phyloP scores from a whole-genome alignment of 2,329 filamentous ascomycete species.

The Sporothrix euskadiensis region DNA sequence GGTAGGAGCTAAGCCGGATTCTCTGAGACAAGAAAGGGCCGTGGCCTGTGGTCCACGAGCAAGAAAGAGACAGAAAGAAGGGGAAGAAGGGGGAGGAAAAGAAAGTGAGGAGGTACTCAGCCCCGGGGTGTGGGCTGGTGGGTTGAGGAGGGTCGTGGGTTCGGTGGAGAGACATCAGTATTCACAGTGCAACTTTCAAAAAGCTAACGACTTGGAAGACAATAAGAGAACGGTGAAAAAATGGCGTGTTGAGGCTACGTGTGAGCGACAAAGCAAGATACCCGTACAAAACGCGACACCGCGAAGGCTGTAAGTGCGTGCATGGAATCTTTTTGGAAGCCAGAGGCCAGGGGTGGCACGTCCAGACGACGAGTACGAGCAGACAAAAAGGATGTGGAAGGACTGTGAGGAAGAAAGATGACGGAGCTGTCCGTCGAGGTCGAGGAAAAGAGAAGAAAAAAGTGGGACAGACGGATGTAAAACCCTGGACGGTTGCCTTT shows the following conservation, averaged over 20 bases:
- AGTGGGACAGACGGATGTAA: slow-evolving; percentile 5
- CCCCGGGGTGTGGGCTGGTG: slow-evolving; percentile 39
- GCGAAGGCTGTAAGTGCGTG: background rate
- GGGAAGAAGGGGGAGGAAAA: slow-evolving; percentile 40
- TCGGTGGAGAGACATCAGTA: slow-evolving; percentile 27
- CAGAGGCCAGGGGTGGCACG: slow-evolving; percentile 17
- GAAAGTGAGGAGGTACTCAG: slow-evolving; percentile 37
- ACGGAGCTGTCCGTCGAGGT: background rate
- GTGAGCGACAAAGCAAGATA: background rate
- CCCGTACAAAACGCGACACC: background rate
- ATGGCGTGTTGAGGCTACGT: slow-evolving; percentile 14
- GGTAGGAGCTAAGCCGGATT: slow-evolving; percentile 55
- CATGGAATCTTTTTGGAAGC: background rate
- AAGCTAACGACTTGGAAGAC: background rate
- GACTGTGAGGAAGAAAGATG: background rate
- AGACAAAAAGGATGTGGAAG: background rate
- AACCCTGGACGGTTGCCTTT: slow-evolving; percentile 15
- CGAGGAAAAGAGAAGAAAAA: slow-evolving; percentile 29
- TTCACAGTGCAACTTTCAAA: background rate
- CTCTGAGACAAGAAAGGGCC: slow-evolving; percentile 49
- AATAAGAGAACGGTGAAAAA: background rate
- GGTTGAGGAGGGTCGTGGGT: slow-evolving; percentile 40
- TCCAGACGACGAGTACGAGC: background rate
- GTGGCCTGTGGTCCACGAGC: slow-evolving; percentile 38
- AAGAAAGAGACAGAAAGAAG: slow-evolving; percentile 33